Evolutionary conservation across 1,284 basidiomycete genomes (phyloP).

Genomic region (Moesziomyces antarcticus): DNA sequence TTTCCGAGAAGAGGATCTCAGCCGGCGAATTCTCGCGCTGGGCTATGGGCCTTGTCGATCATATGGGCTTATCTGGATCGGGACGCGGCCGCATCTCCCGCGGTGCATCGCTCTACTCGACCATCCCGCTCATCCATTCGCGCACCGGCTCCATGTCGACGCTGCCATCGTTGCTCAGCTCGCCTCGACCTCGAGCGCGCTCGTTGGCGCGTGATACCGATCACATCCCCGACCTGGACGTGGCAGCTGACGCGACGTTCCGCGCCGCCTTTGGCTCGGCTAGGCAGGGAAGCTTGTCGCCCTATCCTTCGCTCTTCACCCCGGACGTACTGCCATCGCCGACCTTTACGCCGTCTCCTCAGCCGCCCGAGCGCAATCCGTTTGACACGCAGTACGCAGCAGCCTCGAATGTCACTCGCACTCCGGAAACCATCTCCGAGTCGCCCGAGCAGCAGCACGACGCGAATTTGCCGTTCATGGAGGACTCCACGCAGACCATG

Average conservation of each 20-base stretch:
- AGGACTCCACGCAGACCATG: too few relatives aligned
- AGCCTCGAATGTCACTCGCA: not conserved
- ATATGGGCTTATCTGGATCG: conserved; percentile 59
- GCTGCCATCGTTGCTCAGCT: conserved; percentile 44
- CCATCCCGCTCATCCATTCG: conserved; percentile 50
- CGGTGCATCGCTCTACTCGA: conserved; percentile 47
- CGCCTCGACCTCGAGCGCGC: conserved; percentile 31
- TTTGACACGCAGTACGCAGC: conserved; percentile 33
- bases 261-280: conserved; percentile 19
- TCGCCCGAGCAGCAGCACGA: not conserved
- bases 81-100: conserved; percentile 36
- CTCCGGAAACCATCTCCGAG: conserved; percentile 9
- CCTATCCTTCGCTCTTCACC: conserved; percentile 36
- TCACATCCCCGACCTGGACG: conserved; percentile 20
- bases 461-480: not conserved
- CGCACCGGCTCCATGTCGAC: conserved; percentile 45
- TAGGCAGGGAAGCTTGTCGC: conserved; percentile 35
- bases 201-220: conserved; percentile 34
- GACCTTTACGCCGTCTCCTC: conserved; percentile 43
- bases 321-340: conserved; percentile 50
- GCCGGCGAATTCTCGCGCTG: conserved; percentile 88
- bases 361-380: conserved; percentile 31
- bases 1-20: conserved; percentile 73
- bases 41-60: conserved; percentile 80
- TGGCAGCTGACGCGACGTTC: conserved; percentile 27